Base-by-base conservation (phyloP, 345 rosid species). In the Syzygium aromaticum region DNA sequence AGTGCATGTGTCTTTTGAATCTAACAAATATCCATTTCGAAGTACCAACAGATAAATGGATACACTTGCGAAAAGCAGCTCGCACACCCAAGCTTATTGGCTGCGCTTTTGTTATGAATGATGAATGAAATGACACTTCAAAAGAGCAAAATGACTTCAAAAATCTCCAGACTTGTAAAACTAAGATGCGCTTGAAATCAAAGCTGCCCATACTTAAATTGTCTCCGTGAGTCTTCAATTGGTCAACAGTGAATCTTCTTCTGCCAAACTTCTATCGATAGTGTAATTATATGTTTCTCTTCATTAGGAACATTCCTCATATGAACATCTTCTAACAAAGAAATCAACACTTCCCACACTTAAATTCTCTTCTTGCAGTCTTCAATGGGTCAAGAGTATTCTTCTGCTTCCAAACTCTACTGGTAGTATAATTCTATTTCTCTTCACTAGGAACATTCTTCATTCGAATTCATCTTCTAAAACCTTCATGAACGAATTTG, bases 61-160 rank as follows among this genome's bases (percentile, higher is more conserved):
- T 90, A 91, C 80, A 38, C 89, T 78, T 88, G 90, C 84, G 84
- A 87, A 91, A 91, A 91, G 88, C 88, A 91, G 89, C 80, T 73
- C 33, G 5, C 64, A 86, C 61, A 86, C 85, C 85, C 89, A 85
- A 86, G 95, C 94, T 88, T 85, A 92, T 92, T 78, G 89, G 94
- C 96, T 93, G 91, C 92, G 92, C 96, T 92, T 93, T 91, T 92
- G 92, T 90, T 91, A 93, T 94, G 90, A 92, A 87, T 92, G 94
- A 94, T 93, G 90, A 86, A 93, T 91, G 92, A 92, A 91, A 93
- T 91, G 91, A 92, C 94, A 94, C 98, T 95, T 91, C 92, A 93
- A 95, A 96, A 94, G 92, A 91, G 91, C 94, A 90, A 93, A 92
- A 93, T 87, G 91, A 95, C 94, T 95, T 94, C 91, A 91, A 89